Conservation (phyloP, 163 green algal species). For the Chlorella variabilis region DNA sequence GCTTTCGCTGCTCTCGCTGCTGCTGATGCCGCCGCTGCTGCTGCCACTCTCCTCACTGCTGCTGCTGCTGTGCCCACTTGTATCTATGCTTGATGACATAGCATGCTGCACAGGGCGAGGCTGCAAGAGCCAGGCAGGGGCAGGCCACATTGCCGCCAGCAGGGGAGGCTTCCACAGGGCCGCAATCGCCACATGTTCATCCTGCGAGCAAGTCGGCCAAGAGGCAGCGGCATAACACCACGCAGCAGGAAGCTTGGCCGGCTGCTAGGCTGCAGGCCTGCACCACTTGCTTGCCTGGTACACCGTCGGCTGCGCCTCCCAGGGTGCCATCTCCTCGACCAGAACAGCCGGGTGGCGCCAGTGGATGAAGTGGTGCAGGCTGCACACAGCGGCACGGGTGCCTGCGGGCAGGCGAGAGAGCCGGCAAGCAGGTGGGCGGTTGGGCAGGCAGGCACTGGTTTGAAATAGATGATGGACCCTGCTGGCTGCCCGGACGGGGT, state of each 20-base stretch:
- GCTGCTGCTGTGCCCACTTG: too few relatives aligned
- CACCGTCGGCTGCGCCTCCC: not conserved
- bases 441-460: not conserved
- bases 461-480: too few relatives aligned
- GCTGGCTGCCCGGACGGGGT: too few relatives aligned
- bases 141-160: slow-evolving; percentile 19
- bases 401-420: slow-evolving; percentile 15
- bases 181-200: slow-evolving; percentile 48
- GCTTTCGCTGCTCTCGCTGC: slow-evolving; percentile 3
- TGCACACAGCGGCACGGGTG: slow-evolving; percentile 24
- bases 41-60: not conserved
- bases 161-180: slow-evolving; percentile 38
- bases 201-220: slow-evolving; percentile 17
- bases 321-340: slow-evolving; percentile 44
- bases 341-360: slow-evolving; percentile 69
- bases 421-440: not conserved
- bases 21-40: not conserved
- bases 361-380: slow-evolving; percentile 67
- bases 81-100: slow-evolving; percentile 2
- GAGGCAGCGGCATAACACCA: not conserved
- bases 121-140: slow-evolving; percentile 39
- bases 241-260: too few relatives aligned
- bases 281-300: slow-evolving; percentile 26
- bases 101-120: not conserved
- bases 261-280: not conserved